Conservation (phyloP, 2,329 filamentous ascomycete genomes). For the Penicillium griseofulvum region DNA sequence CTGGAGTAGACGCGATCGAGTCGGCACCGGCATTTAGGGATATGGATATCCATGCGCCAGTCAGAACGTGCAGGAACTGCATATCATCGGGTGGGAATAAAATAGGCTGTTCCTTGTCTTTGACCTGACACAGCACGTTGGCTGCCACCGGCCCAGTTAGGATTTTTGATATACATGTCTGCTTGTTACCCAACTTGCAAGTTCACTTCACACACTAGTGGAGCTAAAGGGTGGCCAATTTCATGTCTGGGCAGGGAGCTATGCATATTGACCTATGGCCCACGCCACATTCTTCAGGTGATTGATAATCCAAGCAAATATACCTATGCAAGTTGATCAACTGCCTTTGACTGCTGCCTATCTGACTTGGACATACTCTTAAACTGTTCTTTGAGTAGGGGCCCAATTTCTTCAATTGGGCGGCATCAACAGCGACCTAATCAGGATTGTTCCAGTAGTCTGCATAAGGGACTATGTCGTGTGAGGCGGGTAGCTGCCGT, state of each 20-base stretch:
- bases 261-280: constrained; percentile 55
- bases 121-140: constrained; percentile 66
- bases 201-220: constrained; percentile 68
- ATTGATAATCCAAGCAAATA: constrained; percentile 61
- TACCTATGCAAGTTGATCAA: background rate
- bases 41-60: constrained; percentile 55
- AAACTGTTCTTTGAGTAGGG: background rate
- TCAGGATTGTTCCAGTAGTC: background rate
- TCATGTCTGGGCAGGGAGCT: constrained; percentile 78
- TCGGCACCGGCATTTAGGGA: background rate
- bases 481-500: constrained; percentile 25
- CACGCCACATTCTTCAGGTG: constrained; percentile 55
- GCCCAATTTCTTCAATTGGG: background rate
- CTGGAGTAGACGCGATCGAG: background rate
- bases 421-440: constrained; percentile 63
- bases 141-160: constrained; percentile 66
- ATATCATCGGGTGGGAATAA: constrained; percentile 79
- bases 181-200: background rate
- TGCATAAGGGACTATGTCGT: constrained; percentile 9
- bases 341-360: background rate
- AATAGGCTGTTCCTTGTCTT: constrained; percentile 68
- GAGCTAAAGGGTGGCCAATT: too few species aligned
- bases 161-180: background rate
- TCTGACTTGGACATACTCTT: background rate
- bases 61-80: constrained; percentile 64